Evolutionary conservation across 805 yeast species (phyloP).

Genomic region (Lipomyces chichibuensis): DNA sequence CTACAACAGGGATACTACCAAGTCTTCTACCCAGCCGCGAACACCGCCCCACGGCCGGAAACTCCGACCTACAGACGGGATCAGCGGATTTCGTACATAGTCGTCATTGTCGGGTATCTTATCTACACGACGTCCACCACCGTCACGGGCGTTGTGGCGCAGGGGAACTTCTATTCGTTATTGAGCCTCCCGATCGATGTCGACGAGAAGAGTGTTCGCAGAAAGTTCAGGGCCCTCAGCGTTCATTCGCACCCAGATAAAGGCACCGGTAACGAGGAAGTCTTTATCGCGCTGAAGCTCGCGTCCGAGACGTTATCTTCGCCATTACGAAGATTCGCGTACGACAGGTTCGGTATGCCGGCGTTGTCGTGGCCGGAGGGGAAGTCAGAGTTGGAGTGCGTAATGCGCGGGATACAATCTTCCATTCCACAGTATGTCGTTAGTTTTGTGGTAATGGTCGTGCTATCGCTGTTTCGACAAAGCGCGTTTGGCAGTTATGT

Average conservation of each 20-base stretch:
- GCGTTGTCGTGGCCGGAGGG: conserved; percentile 57
- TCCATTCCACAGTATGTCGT: conserved; percentile 28
- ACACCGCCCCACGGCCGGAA: conserved; percentile 16
- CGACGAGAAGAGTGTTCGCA: conserved; percentile 31
- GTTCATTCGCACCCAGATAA: conserved; percentile 46
- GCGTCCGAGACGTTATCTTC: conserved; percentile 80
- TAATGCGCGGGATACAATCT: conserved; percentile 18
- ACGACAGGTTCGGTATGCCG: conserved; percentile 84
- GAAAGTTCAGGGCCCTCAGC: conserved; percentile 37
- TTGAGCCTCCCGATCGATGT: conserved; percentile 36
- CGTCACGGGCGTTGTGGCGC: conserved; percentile 29
- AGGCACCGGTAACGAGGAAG: conserved; percentile 27
- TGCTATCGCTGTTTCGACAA: conserved; percentile 33
- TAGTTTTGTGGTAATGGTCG: conserved; percentile 23
- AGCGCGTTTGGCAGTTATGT: conserved; percentile 31
- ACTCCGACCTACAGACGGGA: conserved; percentile 21
- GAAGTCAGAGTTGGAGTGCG: conserved; percentile 16
- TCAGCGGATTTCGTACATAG: conserved; percentile 22
- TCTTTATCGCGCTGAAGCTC: conserved; percentile 59
- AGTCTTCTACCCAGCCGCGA: conserved; percentile 4
- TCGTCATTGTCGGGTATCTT: conserved; percentile 35
- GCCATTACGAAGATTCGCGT: conserved; percentile 72
- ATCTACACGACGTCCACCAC: conserved; percentile 36
- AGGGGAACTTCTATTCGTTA: conserved; percentile 35
- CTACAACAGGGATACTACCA: conserved; percentile 37